These are phyloP conservation scores for Tricholoma saponaceum DNA, from an alignment of 768 basidiomycete genomes.

Conservation along the genomic window DNA sequence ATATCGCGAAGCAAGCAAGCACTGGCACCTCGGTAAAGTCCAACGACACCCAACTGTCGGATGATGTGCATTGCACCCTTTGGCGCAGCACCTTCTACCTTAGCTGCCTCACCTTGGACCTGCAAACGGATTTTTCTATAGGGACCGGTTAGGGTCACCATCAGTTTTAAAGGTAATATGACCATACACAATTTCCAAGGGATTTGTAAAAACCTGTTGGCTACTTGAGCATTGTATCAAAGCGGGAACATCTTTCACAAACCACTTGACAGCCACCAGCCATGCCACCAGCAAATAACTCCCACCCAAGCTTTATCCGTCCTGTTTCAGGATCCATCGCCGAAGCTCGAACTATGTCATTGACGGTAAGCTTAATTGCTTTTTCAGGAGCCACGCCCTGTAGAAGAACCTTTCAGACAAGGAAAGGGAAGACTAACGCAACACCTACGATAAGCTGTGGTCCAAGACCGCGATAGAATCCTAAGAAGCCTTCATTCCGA, in stretches of 20 bases:
- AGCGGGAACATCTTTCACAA: constrained; percentile 28
- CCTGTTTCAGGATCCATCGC: constrained; percentile 96
- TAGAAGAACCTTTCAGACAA: constrained; percentile 1
- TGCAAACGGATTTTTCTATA: constrained; percentile 88
- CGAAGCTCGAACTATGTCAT: constrained; percentile 80
- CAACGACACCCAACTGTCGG: constrained; percentile 86
- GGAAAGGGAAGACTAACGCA: neutral
- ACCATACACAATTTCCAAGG: constrained; percentile 88
- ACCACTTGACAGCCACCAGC: constrained; percentile 99
- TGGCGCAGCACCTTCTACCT: constrained; percentile 72
- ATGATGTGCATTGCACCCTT: constrained; percentile 92
- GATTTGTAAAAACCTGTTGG: constrained; percentile 90
- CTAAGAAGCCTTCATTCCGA: constrained; percentile 86
- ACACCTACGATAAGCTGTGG: constrained; percentile 85
- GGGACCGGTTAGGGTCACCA: constrained; percentile 8
- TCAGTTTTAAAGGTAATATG: neutral
- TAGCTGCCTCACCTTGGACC: constrained; percentile 93
- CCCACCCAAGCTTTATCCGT: constrained; percentile 87
- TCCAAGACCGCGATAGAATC: constrained; percentile 96
- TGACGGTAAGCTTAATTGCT: constrained; percentile 97
- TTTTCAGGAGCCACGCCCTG: constrained; percentile 96
- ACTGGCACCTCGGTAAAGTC: constrained; percentile 88
- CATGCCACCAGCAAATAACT: constrained; percentile 84
- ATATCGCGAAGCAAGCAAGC: constrained; percentile 95
- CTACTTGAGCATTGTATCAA: constrained; percentile 5